Evolutionary conservation across 2,329 filamentous ascomycete genomes (phyloP), one percentile per base, ranked within the genome.

Genomic region (Botryotinia globosa): DNA sequence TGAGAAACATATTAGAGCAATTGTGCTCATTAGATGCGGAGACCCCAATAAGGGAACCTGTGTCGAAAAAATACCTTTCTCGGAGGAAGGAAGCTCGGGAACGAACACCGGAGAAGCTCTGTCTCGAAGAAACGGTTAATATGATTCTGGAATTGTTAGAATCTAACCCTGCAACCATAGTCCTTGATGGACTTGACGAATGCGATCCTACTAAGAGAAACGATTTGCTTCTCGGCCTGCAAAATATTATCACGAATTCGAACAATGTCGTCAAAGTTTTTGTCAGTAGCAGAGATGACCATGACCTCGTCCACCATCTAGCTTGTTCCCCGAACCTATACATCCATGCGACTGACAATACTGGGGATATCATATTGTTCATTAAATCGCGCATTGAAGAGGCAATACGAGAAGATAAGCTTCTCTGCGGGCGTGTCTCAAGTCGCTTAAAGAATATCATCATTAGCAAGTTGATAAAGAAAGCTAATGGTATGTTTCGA

Each of bases 1-100:
- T 80, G 8, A 63, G 72, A 25, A 76, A 74, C 56, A 72, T 80
- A 20, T 37, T 76, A 20, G 71, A 74, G 69, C 79, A 81, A 56
- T 32, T 65, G 10, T 65, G 37, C 14, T 39, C 42, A 10, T 34
- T 34, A 16, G 39, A 62, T 42, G 6, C 10, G 8, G 44, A 42
- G 32, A 45, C 54, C 4, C 20, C 58, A 29, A 56, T 66, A 48
- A 58, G 64, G 20, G 20, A 71, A 25, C 72, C 69, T 29, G 42
- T 72, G 16, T 68, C 32, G 4, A 56, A 29, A 10, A 16, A 12
- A 10, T 70, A 69, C 45, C 51, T 54, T 44, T 14, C 6, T 37
- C 34, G 58, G 20, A 68, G 64, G n/a, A 58, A 51, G n/a, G 62
- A 73, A 44, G 69, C 44, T 10, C 48, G 48, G 4, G 59, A 34